Conservation (phyloP, 2,329 filamentous ascomycete genomes). For the Claviceps cyperi region DNA sequence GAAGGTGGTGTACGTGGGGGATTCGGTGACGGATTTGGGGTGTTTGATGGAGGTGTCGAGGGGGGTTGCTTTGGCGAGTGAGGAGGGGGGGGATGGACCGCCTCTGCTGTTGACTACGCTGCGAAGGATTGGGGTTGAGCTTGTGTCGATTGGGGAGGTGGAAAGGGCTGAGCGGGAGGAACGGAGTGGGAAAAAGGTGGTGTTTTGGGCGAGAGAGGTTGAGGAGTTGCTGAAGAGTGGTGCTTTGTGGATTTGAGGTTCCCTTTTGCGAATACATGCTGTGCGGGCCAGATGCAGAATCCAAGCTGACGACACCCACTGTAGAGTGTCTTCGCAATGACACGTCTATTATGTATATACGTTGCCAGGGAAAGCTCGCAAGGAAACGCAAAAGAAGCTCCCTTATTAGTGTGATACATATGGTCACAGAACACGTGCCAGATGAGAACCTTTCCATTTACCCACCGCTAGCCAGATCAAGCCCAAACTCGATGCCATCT, state of each 20-base stretch:
- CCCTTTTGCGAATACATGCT: too few relatives aligned
- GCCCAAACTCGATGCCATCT: too few relatives aligned
- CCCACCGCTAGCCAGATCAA: too few relatives aligned
- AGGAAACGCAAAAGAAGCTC: too few relatives aligned
- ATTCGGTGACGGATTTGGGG: conserved; percentile 41
- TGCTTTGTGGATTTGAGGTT: background rate
- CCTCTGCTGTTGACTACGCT: conserved; percentile 23
- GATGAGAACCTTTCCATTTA: too few relatives aligned
- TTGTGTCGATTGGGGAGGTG: conserved; percentile 19
- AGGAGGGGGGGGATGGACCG: conserved; percentile 3
- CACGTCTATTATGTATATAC: too few relatives aligned
- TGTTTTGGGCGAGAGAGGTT: conserved; percentile 31
- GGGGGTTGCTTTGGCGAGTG: conserved; percentile 33
- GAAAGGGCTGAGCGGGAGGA: conserved; percentile 4
- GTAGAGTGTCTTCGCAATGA: too few relatives aligned
- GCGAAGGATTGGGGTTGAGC: conserved; percentile 21
- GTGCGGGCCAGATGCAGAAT: too few relatives aligned
- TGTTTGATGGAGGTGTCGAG: conserved; percentile 28
- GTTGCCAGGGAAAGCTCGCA: too few relatives aligned
- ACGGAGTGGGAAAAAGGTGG: conserved; percentile 1
- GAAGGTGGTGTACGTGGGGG: conserved; percentile 38
- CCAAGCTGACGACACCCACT: too few relatives aligned
- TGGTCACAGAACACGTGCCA: too few relatives aligned
- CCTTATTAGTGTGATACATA: too few relatives aligned
- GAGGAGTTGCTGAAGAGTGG: conserved; percentile 22